Base-by-base conservation (phyloP, 2,329 filamentous ascomycete species). In the Exophiala spinifera region DNA sequence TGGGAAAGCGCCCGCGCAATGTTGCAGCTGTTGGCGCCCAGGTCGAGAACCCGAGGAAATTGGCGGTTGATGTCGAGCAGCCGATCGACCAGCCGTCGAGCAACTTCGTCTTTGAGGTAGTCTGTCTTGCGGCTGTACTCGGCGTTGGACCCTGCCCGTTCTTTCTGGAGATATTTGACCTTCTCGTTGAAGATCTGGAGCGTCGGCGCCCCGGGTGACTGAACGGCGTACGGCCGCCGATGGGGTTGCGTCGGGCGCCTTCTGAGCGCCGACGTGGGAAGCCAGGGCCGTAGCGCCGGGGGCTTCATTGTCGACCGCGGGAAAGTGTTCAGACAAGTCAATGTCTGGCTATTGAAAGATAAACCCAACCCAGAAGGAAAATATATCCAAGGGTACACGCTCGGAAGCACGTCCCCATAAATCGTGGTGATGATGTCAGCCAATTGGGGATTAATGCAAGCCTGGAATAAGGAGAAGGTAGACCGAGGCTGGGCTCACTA, bases 21-120 rank as follows among this genome's bases (percentile, higher is more conserved):
- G 72, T 96, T 95, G 79, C 92, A 96, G 58, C 92, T 89, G 70
- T 97, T 96, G 59, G 94, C 92, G 59, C 94, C 94, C 28, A 96
- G 84, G 71, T 99, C 94, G 57, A 99, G 87, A 20, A 91, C 90
- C 61, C 83, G 80, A 42, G 87, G 83, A 65, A 95, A 96, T 53
- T 84, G 79, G 28, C 94, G 88, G 65, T 95, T 96, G 76, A 99
- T 95, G 69, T 97, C 91, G 63, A 97, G 78, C 46, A 99, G 77
- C 44, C 94, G 82, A 65, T 97, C 92, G 65, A 88, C 89, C 21
- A 99, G 76, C 46, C 94, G 83, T 43, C 79, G 78, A 47, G 94
- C 94, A 3, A 96, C 87, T 70, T 97, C 92, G 68, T 97, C 91
- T 69, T 91, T 91, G 52, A 99, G 76, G 68, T 97, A 97, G 74